Conservation (phyloP, 2,329 filamentous ascomycete species). For the Cyphellophora europaea region DNA sequence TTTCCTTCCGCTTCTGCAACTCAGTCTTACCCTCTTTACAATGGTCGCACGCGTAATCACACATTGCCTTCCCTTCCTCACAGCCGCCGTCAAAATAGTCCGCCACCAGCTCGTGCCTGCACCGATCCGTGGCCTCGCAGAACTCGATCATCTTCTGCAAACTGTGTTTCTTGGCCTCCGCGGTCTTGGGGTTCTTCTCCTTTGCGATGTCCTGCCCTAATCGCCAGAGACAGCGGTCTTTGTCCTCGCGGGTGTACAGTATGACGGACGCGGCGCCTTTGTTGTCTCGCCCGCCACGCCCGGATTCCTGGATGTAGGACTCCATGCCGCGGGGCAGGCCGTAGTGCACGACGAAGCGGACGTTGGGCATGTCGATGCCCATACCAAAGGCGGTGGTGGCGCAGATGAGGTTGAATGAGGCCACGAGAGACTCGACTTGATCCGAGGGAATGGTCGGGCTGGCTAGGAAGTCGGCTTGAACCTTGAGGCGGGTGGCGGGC, state of each 20-base stretch:
- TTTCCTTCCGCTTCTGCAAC: slow-evolving; percentile 47
- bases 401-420: slow-evolving; percentile 81
- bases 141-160: slow-evolving; percentile 63
- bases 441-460: slow-evolving; percentile 12
- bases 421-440: slow-evolving; percentile 13
- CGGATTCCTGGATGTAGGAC: slow-evolving; percentile 92
- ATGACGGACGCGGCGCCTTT: slow-evolving; percentile 80
- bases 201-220: slow-evolving; percentile 36
- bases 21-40: slow-evolving; percentile 57
- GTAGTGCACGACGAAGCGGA: slow-evolving; percentile 93
- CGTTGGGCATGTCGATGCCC: slow-evolving; percentile 94
- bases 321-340: slow-evolving; percentile 89
- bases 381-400: slow-evolving; percentile 95
- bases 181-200: slow-evolving; percentile 30
- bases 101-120: slow-evolving; percentile 67
- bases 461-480: slow-evolving; percentile 22
- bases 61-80: slow-evolving; percentile 29
- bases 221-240: slow-evolving; percentile 58
- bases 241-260: slow-evolving; percentile 83
- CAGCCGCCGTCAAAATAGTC: slow-evolving; percentile 67
- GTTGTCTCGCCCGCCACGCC: slow-evolving; percentile 80
- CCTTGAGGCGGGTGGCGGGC: slow-evolving; percentile 60
- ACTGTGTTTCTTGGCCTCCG: slow-evolving; percentile 13
- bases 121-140: slow-evolving; percentile 66
- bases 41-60: slow-evolving; percentile 69